Percentiles rank a stretch among this genome's conserved stretches.
Conservation (phyloP, 2,329 filamentous ascomycete genomes). For the Ophiostoma piceae region DNA sequence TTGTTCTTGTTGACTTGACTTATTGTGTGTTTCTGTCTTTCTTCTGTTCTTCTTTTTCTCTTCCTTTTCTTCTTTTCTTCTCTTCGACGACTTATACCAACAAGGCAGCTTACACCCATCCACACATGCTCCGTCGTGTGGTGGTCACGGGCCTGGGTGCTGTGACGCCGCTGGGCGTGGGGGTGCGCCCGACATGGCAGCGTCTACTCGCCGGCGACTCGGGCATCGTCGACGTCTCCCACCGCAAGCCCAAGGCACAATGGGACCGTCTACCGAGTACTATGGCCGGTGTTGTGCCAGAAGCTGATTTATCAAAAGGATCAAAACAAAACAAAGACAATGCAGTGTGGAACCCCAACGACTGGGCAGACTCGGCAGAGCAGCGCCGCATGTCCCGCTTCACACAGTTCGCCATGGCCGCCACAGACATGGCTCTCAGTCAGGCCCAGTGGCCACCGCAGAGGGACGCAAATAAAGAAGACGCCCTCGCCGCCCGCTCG, state of each 20-base stretch:
- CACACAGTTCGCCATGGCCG: constrained; percentile 84
- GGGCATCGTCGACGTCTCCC: constrained; percentile 69
- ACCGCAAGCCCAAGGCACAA: constrained; percentile 48
- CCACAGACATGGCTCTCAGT: constrained; percentile 75
- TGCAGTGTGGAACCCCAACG: constrained; percentile 46
- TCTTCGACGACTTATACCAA: no score
- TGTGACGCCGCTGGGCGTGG: constrained; percentile 77
- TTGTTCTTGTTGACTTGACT: no score
- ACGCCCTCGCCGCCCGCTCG: constrained; percentile 3
- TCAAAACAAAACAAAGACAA: constrained; percentile 33
- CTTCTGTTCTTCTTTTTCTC: background rate
- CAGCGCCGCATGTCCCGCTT: constrained; percentile 83
- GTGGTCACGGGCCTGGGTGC: constrained; percentile 80
- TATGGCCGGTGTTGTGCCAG: constrained; percentile 76
- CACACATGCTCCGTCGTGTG: constrained; percentile 55
- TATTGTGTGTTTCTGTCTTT: background rate
- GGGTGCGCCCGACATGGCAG: constrained; percentile 71
- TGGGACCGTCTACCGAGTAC: constrained; percentile 76
- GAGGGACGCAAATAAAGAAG: background rate
- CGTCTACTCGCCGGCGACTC: constrained; percentile 73
- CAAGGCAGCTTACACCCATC: no score
- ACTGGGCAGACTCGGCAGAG: constrained; percentile 52
- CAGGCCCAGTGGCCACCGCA: constrained; percentile 69
- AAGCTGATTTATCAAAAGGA: background rate
- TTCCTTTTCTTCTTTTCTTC: background rate